Percentiles rank a stretch among this genome's conserved stretches.
Conservation (phyloP, 129 eudicot species). For the Deinandra increscens region DNA sequence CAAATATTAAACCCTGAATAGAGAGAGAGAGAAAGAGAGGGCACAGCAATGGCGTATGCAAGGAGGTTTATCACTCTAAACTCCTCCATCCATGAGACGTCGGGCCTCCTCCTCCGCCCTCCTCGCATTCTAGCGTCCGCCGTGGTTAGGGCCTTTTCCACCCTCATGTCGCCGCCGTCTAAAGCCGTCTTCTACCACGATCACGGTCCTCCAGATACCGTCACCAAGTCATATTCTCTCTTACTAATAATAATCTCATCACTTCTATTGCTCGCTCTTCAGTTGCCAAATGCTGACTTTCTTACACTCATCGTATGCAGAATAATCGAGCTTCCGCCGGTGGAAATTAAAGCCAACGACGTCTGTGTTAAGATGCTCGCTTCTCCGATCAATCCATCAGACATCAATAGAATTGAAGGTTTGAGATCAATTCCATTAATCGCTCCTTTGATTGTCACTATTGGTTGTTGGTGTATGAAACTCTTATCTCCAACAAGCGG, state of each 20-base stretch:
- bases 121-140: constrained; percentile 22
- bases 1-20: not conserved
- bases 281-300: not conserved
- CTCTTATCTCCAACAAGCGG: not conserved
- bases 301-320: constrained; percentile 40
- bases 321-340: constrained; percentile 59
- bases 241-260: not conserved
- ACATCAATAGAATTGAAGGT: constrained; percentile 89
- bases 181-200: constrained; percentile 54
- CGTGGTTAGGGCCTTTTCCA: constrained; percentile 47
- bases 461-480: not conserved
- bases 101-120: constrained; percentile 24
- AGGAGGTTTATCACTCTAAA: constrained; percentile 27
- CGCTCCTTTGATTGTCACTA: not conserved
- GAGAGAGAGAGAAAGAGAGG: not conserved
- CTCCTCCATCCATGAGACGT: constrained; percentile 26
- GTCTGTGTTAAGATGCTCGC: constrained; percentile 94
- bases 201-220: constrained; percentile 72
- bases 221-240: constrained; percentile 47
- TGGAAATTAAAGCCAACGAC: constrained; percentile 58
- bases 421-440: not conserved
- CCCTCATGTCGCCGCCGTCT: constrained; percentile 73
- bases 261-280: not conserved
- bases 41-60: constrained; percentile 40
- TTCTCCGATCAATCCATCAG: constrained; percentile 93